A percentile compares a stretch with the other conserved stretches of the same genome.
Evolutionary conservation across 805 yeast species (phyloP).

Genomic region (Metschnikowia matae): DNA sequence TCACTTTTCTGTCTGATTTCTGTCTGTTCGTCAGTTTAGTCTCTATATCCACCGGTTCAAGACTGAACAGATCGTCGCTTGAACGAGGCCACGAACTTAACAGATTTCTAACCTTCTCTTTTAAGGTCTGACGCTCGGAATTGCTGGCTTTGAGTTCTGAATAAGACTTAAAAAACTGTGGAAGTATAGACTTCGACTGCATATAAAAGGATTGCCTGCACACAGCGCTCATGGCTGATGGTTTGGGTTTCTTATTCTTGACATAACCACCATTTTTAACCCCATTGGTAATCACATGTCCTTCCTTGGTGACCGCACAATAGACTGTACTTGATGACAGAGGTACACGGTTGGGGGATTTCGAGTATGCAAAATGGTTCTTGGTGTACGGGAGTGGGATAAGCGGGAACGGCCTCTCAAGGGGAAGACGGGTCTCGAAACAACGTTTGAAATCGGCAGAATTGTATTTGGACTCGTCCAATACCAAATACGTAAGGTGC

Average conservation of each 20-base stretch:
- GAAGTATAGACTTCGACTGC: conserved; percentile 7
- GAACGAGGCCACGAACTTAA: conserved; percentile 49
- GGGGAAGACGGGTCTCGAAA: conserved; percentile 27
- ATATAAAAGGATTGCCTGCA: conserved; percentile 27
- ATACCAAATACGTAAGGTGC: conserved; percentile 46
- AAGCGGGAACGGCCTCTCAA: conserved; percentile 13
- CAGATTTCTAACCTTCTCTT: conserved; percentile 24
- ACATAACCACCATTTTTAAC: conserved; percentile 54
- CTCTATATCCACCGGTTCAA: neutral
- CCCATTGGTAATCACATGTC: conserved; percentile 51
- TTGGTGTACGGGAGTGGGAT: conserved; percentile 20
- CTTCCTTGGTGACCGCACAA: conserved; percentile 18
- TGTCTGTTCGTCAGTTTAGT: too few species aligned
- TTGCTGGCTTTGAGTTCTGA: conserved; percentile 18
- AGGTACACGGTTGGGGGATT: conserved; percentile 20
- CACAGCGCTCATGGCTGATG: conserved; percentile 40
- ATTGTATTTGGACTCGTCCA: conserved; percentile 34
- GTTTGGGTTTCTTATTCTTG: conserved; percentile 42
- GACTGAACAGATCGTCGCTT: conserved; percentile 32
- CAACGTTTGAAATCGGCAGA: conserved; percentile 37
- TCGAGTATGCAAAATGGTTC: conserved; percentile 25
- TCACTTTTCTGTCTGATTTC: too few species aligned
- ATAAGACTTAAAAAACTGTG: conserved; percentile 13
- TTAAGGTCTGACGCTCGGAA: conserved; percentile 24
- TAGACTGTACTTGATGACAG: conserved; percentile 30